A percentile compares a stretch with the other conserved stretches of the same genome.
Conservation (phyloP, 2,329 filamentous ascomycete species). For the Xylaria arbuscula region DNA sequence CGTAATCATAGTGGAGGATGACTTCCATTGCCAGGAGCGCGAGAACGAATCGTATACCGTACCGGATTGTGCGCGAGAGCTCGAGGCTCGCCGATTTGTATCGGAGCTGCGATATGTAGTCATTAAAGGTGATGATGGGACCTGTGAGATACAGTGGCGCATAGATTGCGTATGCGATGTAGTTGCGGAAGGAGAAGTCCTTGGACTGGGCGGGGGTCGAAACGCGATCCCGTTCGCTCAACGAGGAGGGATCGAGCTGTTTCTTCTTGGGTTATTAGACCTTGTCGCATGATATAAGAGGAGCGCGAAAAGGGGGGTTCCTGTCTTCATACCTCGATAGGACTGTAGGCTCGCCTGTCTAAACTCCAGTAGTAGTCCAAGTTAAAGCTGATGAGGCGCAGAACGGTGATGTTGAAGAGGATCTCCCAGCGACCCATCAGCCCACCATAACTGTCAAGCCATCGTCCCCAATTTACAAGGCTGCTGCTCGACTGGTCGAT, state of each 20-base stretch:
- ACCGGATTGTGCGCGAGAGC: slow-evolving; percentile 76
- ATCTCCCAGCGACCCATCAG: slow-evolving; percentile 94
- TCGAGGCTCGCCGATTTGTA: slow-evolving; percentile 79
- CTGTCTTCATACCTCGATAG: slow-evolving; percentile 80
- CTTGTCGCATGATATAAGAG: neutral
- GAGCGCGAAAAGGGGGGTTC: neutral
- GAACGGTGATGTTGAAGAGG: slow-evolving; percentile 95
- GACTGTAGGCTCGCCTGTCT: slow-evolving; percentile 70
- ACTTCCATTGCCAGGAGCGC: slow-evolving; percentile 90
- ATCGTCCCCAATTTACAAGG: slow-evolving; percentile 71
- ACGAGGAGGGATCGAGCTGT: slow-evolving; percentile 85
- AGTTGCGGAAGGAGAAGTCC: slow-evolving; percentile 86
- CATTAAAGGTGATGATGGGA: slow-evolving; percentile 96
- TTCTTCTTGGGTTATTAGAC: slow-evolving; percentile 91
- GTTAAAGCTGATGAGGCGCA: slow-evolving; percentile 96
- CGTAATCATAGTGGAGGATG: slow-evolving; percentile 90
- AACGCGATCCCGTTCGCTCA: slow-evolving; percentile 90
- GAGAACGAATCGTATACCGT: slow-evolving; percentile 83
- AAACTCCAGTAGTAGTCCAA: slow-evolving; percentile 95
- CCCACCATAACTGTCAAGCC: slow-evolving; percentile 82
- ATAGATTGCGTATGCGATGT: slow-evolving; percentile 89
- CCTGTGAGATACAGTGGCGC: slow-evolving; percentile 92
- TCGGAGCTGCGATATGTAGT: slow-evolving; percentile 89
- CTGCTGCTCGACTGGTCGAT: slow-evolving; percentile 55
- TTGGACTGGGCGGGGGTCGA: slow-evolving; percentile 74